Percentiles rank a stretch among this genome's conserved stretches.
Conservation (phyloP, 768 basidiomycete genomes). For the Termitomyces sp. region DNA sequence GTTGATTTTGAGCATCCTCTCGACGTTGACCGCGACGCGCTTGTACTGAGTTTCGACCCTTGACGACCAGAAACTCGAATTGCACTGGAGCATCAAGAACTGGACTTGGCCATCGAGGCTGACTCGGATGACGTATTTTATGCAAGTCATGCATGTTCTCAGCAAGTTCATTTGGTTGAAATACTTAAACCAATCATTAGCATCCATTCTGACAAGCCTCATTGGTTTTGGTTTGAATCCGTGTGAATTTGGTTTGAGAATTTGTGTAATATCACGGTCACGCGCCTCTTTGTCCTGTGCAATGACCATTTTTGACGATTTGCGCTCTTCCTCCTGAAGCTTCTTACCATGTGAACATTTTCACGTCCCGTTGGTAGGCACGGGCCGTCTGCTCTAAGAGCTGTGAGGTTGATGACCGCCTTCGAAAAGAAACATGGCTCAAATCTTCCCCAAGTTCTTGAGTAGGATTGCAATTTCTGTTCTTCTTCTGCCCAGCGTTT, state of each 20-base stretch:
- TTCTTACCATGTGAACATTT: neutral
- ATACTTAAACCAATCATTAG: neutral
- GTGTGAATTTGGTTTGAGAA: neutral
- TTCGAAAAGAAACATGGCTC: neutral
- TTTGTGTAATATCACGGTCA: neutral
- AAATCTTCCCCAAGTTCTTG: neutral
- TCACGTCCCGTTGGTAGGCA: neutral
- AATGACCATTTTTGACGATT: neutral
- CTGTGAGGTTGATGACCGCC: neutral
- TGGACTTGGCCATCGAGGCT: neutral
- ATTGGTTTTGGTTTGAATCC: neutral
- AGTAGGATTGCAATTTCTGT: neutral
- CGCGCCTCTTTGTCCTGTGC: neutral
- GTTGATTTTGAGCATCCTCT: neutral
- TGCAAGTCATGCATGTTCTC: neutral
- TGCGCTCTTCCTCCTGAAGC: neutral
- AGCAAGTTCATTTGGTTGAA: neutral
- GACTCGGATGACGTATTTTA: neutral
- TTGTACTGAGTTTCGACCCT: neutral
- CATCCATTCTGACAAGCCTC: neutral
- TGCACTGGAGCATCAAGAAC: too few relatives aligned
- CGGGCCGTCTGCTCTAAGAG: slow-evolving; percentile 4
- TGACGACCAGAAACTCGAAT: too few relatives aligned
- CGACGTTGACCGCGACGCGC: neutral
- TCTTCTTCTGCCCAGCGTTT: slow-evolving; percentile 1